Evolutionary conservation across 768 basidiomycete species (phyloP), one percentile per base, ranked within the genome.

Genomic region (Leccinum longicurvipes): DNA sequence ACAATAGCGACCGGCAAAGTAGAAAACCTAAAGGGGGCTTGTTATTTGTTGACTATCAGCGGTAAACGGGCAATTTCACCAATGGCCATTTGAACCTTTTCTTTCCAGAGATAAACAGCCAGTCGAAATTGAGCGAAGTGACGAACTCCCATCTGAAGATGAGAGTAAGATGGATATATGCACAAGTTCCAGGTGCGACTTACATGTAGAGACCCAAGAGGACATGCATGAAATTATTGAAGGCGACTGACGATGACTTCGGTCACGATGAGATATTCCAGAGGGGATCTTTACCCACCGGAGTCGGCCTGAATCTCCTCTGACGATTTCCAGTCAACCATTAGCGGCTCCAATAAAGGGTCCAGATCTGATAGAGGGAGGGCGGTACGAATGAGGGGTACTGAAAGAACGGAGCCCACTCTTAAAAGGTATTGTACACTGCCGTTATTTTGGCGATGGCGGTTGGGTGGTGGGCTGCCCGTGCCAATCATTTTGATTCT

Each of bases 1-100:
- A 62, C 76, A 79, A 65, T 88, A 89, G 50, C 87, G 81, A 60
- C 85, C 83, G 46, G 83, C 67, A 68, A 89, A 88, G 68, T 89
- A 89, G 65, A 87, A 86, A 45, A 78, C 71, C 85, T 87, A 55
- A 12, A 3, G 6, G 41, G 19, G 39, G 19, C 21, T 54, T 17
- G 23, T 58, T 32, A 54, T 14, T 51, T 32, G 29, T 47, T 24
- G 34, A 39, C 15, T n/a, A 12, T 28, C 15, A 31, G 28, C 8
- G 24, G 23, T 29, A 28, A 57, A 19, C 19, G 23, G 45, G 3
- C 56, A 21, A 47, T 9, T 14, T 42, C 64, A 87, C 85, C 82
- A 88, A 70, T 50, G 86, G 86, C 86, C 86, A 87, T 45, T 73
- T 77, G 68, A 87, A 87, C 47, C 62, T 73, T 61, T 79, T 81